Conservation (phyloP, 805 yeast species). For the Brettanomyces nanus region DNA sequence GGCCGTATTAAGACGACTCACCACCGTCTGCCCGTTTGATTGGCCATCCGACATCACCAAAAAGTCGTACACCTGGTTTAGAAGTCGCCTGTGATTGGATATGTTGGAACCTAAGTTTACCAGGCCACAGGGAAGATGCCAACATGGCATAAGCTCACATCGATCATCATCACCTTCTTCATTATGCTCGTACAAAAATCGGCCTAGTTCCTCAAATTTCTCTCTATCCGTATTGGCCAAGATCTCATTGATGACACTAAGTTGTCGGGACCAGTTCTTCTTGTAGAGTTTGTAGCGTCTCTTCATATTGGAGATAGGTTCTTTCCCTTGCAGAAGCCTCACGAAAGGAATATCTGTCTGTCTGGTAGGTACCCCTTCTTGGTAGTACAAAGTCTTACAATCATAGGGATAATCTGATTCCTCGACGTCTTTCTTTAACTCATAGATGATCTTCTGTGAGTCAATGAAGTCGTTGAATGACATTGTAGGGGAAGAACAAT, state of each 20-base stretch:
- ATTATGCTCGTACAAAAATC: conserved; percentile 12
- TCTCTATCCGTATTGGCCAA: conserved; percentile 27
- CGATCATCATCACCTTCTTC: neutral
- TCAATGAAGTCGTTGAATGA: conserved; percentile 18
- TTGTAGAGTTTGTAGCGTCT: conserved; percentile 35
- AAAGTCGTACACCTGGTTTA: conserved; percentile 20
- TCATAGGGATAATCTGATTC: conserved; percentile 1
- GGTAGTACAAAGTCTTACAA: conserved; percentile 9
- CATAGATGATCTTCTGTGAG: conserved; percentile 26
- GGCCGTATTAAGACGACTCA: conserved; percentile 11
- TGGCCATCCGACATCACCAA: conserved; percentile 10
- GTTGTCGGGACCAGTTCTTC: conserved; percentile 30
- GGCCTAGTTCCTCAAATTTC: conserved; percentile 25
- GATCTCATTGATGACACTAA: conserved; percentile 22
- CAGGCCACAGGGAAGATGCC: conserved; percentile 28
- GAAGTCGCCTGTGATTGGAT: conserved; percentile 30
- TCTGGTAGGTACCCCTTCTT: conserved; percentile 14
- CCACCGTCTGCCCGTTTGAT: too few species aligned
- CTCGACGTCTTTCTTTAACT: conserved; percentile 9
- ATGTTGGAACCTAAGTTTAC: conserved; percentile 35
- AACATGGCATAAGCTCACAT: too few species aligned
- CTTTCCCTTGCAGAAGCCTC: conserved; percentile 34
- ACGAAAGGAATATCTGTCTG: conserved; percentile 31
- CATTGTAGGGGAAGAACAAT: too few species aligned
- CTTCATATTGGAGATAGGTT: conserved; percentile 28